These are phyloP conservation scores for Solanum microdontum DNA, from an alignment of 257 asterid species.

Conservation along the genomic window DNA sequence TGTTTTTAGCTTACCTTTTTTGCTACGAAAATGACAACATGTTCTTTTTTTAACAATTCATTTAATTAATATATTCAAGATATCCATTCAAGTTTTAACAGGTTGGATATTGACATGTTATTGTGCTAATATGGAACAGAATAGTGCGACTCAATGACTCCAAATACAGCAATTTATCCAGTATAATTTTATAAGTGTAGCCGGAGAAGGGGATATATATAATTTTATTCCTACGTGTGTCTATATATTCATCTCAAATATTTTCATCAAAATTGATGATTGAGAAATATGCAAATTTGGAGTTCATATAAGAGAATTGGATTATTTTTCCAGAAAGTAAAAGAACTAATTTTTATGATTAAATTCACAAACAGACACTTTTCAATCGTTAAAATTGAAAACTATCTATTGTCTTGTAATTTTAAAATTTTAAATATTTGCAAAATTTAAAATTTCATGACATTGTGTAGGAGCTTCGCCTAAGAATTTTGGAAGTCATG, in stretches of 20 bases:
- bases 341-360: neutral
- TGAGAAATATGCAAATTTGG: neutral
- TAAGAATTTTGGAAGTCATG: neutral
- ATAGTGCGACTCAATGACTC: neutral
- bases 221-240: too few relatives aligned
- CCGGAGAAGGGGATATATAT: rapidly evolving
- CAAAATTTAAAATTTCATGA: neutral
- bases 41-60: neutral
- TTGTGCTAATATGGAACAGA: neutral
- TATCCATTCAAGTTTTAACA: neutral
- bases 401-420: neutral
- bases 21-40: slow-evolving; percentile 6
- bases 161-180: neutral
- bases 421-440: neutral
- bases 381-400: neutral
- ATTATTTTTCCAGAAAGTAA: neutral
- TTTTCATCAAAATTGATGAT: too few relatives aligned
- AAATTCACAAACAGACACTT: neutral
- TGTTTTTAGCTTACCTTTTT: neutral
- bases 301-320: neutral
- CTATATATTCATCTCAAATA: too few relatives aligned
- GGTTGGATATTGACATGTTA: neutral
- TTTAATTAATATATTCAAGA: neutral
- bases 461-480: neutral
- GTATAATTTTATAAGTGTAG: too few relatives aligned